Percentiles rank a stretch among this genome's conserved stretches.
These are phyloP conservation scores for Globisporangium apiculatum DNA, from an alignment of 352 stramenopile species.

Conservation along the genomic window DNA sequence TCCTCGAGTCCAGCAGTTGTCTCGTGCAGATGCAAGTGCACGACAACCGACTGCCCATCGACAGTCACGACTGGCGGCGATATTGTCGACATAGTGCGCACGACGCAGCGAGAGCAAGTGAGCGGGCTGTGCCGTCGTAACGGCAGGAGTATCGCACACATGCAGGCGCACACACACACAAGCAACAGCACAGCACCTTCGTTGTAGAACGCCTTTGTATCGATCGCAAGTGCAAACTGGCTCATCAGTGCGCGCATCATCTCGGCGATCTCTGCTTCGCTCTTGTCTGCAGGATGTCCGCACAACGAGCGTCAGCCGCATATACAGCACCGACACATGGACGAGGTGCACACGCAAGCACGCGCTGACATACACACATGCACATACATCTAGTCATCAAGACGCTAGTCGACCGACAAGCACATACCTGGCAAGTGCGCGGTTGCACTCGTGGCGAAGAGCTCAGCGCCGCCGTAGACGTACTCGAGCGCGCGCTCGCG, in stretches of 20 bases:
- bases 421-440: conserved; percentile 30
- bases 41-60: conserved; percentile 30
- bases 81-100: too few relatives aligned
- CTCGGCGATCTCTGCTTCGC: conserved; percentile 26
- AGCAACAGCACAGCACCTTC: conserved; percentile 24
- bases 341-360: background rate
- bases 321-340: background rate
- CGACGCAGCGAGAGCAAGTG: background rate
- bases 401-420: background rate
- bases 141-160: background rate
- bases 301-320: background rate
- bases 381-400: background rate
- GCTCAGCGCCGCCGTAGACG: conserved; percentile 42
- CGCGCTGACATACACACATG: conserved; percentile 2
- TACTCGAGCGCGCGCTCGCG: conserved; percentile 47
- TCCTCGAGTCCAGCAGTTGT: conserved; percentile 48
- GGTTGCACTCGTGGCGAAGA: conserved; percentile 35
- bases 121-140: background rate
- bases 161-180: background rate
- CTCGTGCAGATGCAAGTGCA: conserved; percentile 70
- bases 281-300: conserved; percentile 19
- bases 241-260: conserved; percentile 47
- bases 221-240: conserved; percentile 48
- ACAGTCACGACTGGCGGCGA: conserved; percentile 18
- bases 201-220: conserved; percentile 60